Conservation (phyloP, 768 basidiomycete species). For the Neoboletus subvelutipes region DNA sequence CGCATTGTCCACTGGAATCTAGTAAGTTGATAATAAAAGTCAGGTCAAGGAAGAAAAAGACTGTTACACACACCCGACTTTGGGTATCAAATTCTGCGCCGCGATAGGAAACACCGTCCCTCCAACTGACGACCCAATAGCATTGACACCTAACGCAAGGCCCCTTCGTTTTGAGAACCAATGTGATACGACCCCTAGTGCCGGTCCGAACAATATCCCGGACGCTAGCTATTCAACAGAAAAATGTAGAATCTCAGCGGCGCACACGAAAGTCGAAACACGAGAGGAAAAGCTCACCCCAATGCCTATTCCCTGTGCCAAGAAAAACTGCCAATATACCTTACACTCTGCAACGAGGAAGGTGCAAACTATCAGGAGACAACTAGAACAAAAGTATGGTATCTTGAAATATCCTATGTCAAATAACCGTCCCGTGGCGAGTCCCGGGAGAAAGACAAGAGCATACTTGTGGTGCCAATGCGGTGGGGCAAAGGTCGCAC, state of each 20-base stretch:
- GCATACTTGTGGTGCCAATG: conserved; percentile 47
- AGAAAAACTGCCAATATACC: conserved; percentile 73
- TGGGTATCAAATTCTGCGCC: conserved; percentile 51
- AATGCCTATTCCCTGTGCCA: conserved; percentile 68
- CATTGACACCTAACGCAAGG: conserved; percentile 58
- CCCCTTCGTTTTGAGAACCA: conserved; percentile 67
- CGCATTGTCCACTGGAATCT: conserved; percentile 83
- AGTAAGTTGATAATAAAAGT: not conserved
- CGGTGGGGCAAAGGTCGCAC: not conserved
- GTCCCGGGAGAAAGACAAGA: conserved; percentile 58
- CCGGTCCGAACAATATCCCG: conserved; percentile 64
- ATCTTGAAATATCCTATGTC: conserved; percentile 67
- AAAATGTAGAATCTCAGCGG: not conserved
- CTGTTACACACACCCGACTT: conserved; percentile 49
- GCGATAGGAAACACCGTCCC: conserved; percentile 67
- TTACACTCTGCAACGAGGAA: conserved; percentile 73
- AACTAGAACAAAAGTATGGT: conserved; percentile 48
- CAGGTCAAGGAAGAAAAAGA: not conserved
- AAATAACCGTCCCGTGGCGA: conserved; percentile 67
- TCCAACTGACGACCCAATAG: conserved; percentile 67
- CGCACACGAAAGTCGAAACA: too few species aligned
- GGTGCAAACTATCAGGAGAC: conserved; percentile 50
- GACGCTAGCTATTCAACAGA: conserved; percentile 31
- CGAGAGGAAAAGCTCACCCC: conserved; percentile 45
- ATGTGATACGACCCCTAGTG: conserved; percentile 59